A percentile compares a stretch with the other conserved stretches of the same genome.
Evolutionary conservation across 2,329 filamentous ascomycete species (phyloP).

Genomic region (Claviceps sp.): DNA sequence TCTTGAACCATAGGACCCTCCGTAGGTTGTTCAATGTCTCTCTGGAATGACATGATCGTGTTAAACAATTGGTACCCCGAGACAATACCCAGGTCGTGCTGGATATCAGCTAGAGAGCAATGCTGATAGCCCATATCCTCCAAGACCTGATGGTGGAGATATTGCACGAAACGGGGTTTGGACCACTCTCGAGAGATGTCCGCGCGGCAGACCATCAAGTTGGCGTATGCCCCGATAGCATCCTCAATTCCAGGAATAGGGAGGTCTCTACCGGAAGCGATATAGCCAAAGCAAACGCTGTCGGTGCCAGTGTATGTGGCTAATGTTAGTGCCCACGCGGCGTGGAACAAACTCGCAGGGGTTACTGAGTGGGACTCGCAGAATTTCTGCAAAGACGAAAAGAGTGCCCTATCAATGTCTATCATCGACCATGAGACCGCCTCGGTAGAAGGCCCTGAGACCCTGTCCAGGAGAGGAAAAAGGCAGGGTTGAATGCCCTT

Average conservation of each 20-base stretch:
- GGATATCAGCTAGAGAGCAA: constrained; percentile 34
- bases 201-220: constrained; percentile 39
- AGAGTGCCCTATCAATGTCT: not conserved
- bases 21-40: constrained; percentile 1
- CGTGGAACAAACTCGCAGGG: constrained; percentile 34
- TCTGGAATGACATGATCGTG: constrained; percentile 19
- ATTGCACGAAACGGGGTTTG: constrained; percentile 15
- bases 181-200: constrained; percentile 14
- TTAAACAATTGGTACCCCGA: constrained; percentile 16
- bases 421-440: not conserved
- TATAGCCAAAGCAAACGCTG: constrained; percentile 40
- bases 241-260: constrained; percentile 32
- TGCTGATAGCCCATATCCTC: constrained; percentile 33
- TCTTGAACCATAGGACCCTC: not conserved
- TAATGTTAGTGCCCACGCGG: constrained; percentile 38
- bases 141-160: constrained; percentile 30
- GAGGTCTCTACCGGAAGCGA: constrained; percentile 38
- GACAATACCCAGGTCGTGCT: constrained; percentile 16
- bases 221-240: constrained; percentile 38
- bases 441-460: not conserved
- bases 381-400: constrained; percentile 13
- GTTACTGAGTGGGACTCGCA: constrained; percentile 29
- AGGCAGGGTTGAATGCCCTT: constrained; percentile 5
- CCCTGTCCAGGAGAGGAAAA: constrained; percentile 3
- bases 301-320: constrained; percentile 30